Conservation (phyloP, 1,284 basidiomycete genomes). For the Cryptococcus hybrid region DNA sequence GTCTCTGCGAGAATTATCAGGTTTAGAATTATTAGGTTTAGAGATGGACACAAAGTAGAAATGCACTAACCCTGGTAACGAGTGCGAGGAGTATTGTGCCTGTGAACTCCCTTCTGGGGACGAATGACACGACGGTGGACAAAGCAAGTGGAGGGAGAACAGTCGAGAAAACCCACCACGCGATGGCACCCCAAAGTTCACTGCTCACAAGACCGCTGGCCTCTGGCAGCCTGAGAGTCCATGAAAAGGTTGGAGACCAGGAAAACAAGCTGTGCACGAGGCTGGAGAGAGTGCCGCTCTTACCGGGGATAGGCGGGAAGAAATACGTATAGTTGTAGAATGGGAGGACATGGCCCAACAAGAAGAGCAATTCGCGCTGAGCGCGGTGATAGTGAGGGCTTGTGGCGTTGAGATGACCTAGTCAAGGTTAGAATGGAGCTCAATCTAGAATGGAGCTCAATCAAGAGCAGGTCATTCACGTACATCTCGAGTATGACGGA, state of each 20-base stretch:
- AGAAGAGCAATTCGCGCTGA: constrained; percentile 30
- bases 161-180: constrained; percentile 46
- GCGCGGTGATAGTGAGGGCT: constrained; percentile 27
- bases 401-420: constrained; percentile 36
- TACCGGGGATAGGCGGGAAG: constrained; percentile 34
- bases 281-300: constrained; percentile 29
- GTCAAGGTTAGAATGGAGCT: not conserved
- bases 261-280: constrained; percentile 37
- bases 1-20: constrained; percentile 7
- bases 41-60: not conserved
- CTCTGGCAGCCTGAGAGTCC: constrained; percentile 33
- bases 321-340: constrained; percentile 37
- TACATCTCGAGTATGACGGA: constrained; percentile 31
- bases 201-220: constrained; percentile 20
- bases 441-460: too few relatives aligned
- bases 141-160: constrained; percentile 42
- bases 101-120: constrained; percentile 32
- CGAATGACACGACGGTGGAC: constrained; percentile 42
- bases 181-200: constrained; percentile 35
- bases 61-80: constrained; percentile 29
- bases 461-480: not conserved
- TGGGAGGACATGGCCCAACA: constrained; percentile 36
- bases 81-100: constrained; percentile 21
- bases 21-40: not conserved
- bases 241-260: constrained; percentile 38